Base-by-base conservation (phyloP, 148 eudicot genomes). In the Vaccinium corymbosum region DNA sequence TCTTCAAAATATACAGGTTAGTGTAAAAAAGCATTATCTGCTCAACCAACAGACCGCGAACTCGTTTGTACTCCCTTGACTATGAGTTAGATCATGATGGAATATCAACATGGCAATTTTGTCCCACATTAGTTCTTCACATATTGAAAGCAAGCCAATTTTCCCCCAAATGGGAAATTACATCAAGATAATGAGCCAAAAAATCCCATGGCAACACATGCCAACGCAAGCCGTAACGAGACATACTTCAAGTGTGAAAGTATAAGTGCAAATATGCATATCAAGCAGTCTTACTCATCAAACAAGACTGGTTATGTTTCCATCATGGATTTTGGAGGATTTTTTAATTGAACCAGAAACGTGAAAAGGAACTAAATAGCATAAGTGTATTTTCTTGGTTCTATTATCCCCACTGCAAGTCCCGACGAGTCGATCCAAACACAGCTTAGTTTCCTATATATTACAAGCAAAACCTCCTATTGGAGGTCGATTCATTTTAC, bases 41-140 rank as follows among this genome's bases (percentile, higher is more conserved):
- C 17, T 32, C 87, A 59, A 88, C 81, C 80, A 84, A 22, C 10
- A 84, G n/a, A 51, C 50, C 49, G 7, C 7, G 2, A 76, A 68
- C 73, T 68, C 16, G 25, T 68, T 68, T 68, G 7, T 27, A 68
- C 17, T 12, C 17, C 42, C 7, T 68, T 68, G 4, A 68, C 15
- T 66, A 66, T 52, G 42, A 27, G 29, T 3, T 27, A 68, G 73
- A 27, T 29, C 38, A 27, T 4, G 73, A 68, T 68, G 42, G 73
- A 68, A 29, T 16, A 29, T 29, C 38, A 25, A 68, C 38, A 3
- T 27, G 73, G 38, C 7, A 13, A 68, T 27, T 68, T 68, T 68
- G 38, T 68, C 25, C 35, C 38, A 12, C 73, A 27, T 68, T 68
- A 17, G 29, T 4, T 0, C 35, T 66, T 66, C 73, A 4, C 35